phyloP scores from a whole-genome alignment of 1,284 basidiomycete genomes.

The Cryptococcus wingfieldii region DNA sequence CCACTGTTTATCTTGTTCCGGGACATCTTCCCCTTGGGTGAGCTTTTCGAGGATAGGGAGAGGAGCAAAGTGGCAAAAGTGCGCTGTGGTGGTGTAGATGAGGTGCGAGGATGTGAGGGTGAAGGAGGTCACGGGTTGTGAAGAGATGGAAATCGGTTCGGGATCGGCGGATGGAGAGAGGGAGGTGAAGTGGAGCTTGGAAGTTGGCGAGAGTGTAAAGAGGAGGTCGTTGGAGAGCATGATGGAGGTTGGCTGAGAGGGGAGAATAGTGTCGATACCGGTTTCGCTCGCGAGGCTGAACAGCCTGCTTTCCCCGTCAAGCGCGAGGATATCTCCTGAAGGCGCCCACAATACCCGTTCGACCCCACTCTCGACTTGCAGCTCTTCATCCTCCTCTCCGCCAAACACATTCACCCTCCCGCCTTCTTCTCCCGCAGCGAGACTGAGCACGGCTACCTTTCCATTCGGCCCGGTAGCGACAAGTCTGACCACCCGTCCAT shows the following conservation, averaged over 20 bases:
- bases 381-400: slow-evolving; percentile 9
- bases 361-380: slow-evolving; percentile 11
- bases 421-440: slow-evolving; percentile 6
- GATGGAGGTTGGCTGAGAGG: slow-evolving; percentile 24
- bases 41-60: slow-evolving; percentile 46
- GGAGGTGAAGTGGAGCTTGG: slow-evolving; percentile 58
- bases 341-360: slow-evolving; percentile 32
- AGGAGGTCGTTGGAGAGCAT: slow-evolving; percentile 50
- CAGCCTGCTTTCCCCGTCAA: slow-evolving; percentile 26
- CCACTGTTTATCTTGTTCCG: slow-evolving; percentile 53
- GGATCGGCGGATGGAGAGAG: slow-evolving; percentile 19
- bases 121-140: slow-evolving; percentile 64
- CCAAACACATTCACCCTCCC: slow-evolving; percentile 5
- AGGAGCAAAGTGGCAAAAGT: slow-evolving; percentile 74
- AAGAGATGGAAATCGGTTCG: slow-evolving; percentile 54
- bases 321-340: slow-evolving; percentile 26
- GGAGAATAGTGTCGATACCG: slow-evolving; percentile 19
- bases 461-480: slow-evolving; percentile 28
- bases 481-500: slow-evolving; percentile 28
- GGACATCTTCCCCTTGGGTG: slow-evolving; percentile 26
- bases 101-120: slow-evolving; percentile 73
- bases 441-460: slow-evolving; percentile 29
- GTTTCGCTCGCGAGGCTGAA: slow-evolving; percentile 7
- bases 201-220: slow-evolving; percentile 63
- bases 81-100: slow-evolving; percentile 79